These are phyloP conservation scores for Apostasia shenzhenica DNA, from an alignment of 106 monocot genomes.

Conservation along the genomic window DNA sequence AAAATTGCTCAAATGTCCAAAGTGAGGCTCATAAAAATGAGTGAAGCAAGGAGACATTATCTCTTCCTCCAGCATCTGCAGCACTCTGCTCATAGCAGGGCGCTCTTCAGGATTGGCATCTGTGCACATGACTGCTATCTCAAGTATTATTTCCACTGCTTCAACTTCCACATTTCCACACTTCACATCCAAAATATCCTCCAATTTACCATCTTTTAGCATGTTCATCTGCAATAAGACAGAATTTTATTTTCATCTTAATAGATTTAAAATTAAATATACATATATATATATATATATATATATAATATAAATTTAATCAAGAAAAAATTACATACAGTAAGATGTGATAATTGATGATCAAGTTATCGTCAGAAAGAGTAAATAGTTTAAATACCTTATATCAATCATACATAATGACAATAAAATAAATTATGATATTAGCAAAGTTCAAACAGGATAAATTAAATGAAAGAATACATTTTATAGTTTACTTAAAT, in stretches of 20 bases:
- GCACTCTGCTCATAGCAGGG: conserved; percentile 64
- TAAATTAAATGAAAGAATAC: not conserved
- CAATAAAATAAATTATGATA: no score
- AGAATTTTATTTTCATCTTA: not conserved
- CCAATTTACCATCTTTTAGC: conserved; percentile 46
- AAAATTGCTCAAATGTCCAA: conserved; percentile 37
- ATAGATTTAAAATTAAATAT: no score
- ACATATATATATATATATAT: no score
- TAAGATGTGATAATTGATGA: not conserved
- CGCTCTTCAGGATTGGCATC: conserved; percentile 62
- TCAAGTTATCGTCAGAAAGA: not conserved
- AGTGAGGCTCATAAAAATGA: conserved; percentile 58
- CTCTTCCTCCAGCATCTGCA: conserved; percentile 91
- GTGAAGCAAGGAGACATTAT: conserved; percentile 56
- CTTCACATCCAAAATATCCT: conserved; percentile 67
- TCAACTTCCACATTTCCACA: conserved; percentile 68
- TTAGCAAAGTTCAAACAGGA: no score
- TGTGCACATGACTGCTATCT: conserved; percentile 85
- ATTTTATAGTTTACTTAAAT: no score
- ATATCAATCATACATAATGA: no score
- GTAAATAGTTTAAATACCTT: no score
- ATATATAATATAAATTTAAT: no score
- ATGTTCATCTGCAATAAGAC: conserved; percentile 59
- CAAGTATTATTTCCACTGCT: conserved; percentile 67
- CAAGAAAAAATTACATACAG: no score